Evolutionary conservation across 148 eudicot genomes (phyloP), one percentile per base, ranked within the genome.

Genomic region (Camellia lanceoleosa): DNA sequence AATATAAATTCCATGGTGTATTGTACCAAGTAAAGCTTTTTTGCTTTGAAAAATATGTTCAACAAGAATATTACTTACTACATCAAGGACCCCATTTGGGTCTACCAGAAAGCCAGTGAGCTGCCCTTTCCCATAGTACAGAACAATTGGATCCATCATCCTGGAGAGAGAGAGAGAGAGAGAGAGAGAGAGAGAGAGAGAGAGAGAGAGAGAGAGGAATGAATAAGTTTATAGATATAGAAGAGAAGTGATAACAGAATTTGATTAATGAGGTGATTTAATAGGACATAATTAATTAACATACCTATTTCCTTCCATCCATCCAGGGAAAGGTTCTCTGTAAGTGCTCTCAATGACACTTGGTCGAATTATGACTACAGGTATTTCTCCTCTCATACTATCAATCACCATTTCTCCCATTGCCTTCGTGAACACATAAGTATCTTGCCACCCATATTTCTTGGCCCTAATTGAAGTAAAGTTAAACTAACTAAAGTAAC

Each of bases 281-380:
- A 55, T 2, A 58, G 11, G 15, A n/a, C 12, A 30, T 30, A 30
- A 30, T 30, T 30, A 30, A 30, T 30, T 30, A 30, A 30, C 30
- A 52, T 82, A 96, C 99, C 99, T 91, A 76, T 88, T 96, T 83
- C 99, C 99, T 89, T 93, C 99, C 83, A 96, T 96, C 99, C 99
- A 96, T 76, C 99, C 98, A 60, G 98, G 94, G 83, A 96, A 93
- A 59, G 98, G 99, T 84, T 96, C 98, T 83, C 76, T 83, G 80
- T 86, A 92, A 59, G 98, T 96, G 88, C 99, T 96, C 84, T 96
- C 99, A 16, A 96, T 92, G 66, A 96, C 94, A 84, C 99, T 96
- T 11, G 99, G 99, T 42, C 98, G 89, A 63, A 96, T 92, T 74
- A 96, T 88, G 83, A 96, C 98, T 13, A 92, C 89, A 0, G 99